Conservation (phyloP, 2,329 filamentous ascomycete species). For the Zymoseptoria passerinii region DNA sequence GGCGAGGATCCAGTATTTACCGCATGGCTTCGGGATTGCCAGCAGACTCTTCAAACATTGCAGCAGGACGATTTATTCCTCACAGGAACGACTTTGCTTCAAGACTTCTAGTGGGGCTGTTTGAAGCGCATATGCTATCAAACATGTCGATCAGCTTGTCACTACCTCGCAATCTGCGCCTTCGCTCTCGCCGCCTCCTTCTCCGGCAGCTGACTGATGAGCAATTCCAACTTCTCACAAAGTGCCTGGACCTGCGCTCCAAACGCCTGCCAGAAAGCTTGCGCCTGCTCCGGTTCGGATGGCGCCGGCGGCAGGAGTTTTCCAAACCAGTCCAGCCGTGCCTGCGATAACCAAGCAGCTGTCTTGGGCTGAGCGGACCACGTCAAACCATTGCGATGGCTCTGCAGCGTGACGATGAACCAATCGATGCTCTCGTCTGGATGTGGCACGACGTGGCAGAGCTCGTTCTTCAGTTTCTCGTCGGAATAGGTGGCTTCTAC, state of each 20-base stretch:
- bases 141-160: not conserved
- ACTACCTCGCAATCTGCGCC: constrained; percentile 5
- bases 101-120: not conserved
- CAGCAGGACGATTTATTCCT: not conserved
- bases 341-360: constrained; percentile 4
- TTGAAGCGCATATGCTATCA: not conserved
- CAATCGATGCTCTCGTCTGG: constrained; percentile 10
- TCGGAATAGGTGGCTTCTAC: constrained; percentile 10
- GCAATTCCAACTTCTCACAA: constrained; percentile 3
- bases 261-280: not conserved
- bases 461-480: constrained; percentile 9
- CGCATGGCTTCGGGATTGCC: not conserved
- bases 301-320: constrained; percentile 3
- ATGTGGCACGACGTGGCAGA: constrained; percentile 9
- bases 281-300: constrained; percentile 1
- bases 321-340: constrained; percentile 10
- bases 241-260: constrained; percentile 1
- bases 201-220: constrained; percentile 5
- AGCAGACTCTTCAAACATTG: not conserved
- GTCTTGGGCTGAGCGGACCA: constrained; percentile 8
- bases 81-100: not conserved
- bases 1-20: not conserved
- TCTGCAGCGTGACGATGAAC: constrained; percentile 2
- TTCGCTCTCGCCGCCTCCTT: constrained; percentile 5
- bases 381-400: constrained; percentile 3